phyloP scores from a whole-genome alignment of 257 asterid species.

The Solanum tarapatanum region DNA sequence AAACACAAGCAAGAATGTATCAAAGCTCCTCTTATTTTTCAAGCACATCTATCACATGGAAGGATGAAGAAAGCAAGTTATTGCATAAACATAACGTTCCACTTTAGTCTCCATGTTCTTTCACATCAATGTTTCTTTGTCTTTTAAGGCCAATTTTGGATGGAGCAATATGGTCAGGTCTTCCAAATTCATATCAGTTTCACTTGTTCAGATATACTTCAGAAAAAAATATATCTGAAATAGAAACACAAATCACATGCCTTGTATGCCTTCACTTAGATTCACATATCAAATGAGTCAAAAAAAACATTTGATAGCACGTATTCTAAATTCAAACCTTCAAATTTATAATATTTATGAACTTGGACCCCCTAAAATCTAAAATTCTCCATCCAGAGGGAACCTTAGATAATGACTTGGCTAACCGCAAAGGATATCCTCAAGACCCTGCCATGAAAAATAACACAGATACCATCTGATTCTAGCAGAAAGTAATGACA shows the following conservation, averaged over 20 bases:
- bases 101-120: background rate
- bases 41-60: background rate
- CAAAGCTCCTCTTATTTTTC: background rate
- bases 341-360: background rate
- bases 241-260: background rate
- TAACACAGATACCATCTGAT: background rate
- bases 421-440: background rate
- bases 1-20: background rate
- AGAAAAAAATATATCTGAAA: background rate
- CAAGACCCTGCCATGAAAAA: background rate
- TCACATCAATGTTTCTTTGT: background rate
- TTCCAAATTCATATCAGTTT: background rate
- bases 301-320: background rate
- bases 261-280: background rate
- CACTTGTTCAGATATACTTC: background rate
- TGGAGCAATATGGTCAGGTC: background rate
- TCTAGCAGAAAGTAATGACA: background rate
- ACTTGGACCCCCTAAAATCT: background rate
- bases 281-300: background rate
- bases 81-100: background rate
- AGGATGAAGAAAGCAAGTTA: background rate
- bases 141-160: background rate
- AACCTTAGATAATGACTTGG: background rate
- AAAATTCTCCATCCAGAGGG: background rate
- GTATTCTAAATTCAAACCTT: background rate